Evolutionary conservation across 2,329 filamentous ascomycete species (phyloP), one percentile per base, ranked within the genome.

Genomic region (Fusarium palustre): DNA sequence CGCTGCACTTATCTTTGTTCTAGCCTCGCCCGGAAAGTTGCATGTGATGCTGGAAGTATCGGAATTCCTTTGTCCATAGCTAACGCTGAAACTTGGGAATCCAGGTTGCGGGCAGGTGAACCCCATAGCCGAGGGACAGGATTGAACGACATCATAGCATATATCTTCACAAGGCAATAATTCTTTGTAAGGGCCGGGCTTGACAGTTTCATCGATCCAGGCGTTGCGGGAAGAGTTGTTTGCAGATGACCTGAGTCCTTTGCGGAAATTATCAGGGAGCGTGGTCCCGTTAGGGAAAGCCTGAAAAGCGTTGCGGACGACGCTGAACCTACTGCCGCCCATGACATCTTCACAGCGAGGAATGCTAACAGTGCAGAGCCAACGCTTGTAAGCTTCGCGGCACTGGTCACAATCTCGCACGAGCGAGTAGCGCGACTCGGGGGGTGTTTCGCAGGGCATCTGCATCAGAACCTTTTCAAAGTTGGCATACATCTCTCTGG

Each of bases 341-440:
- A 85, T 87, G 74, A 92, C 96, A 80, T 97, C 95, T 75, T 93
- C 91, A 82, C 96, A 99, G 31, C 94, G 92, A 2, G 96, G 96
- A 66, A 99, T 96, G 18, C 90, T 91, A 30, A 98, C 94, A 25
- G 93, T 92, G 82, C 96, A 99, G 22, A 99, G 89, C 96, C 96
- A 99, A 75, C 90, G 85, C 79, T 97, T 97, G 85, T 99, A 99
- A 11, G 93, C 93, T 1, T 77, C 75, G 18, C 84, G 87, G 80
- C 96, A 99, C 78, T 97, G 87, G 43, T 83, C 79, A 82, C 96
- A 99, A 71, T 80, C 87, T 42, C 90, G 88, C 3, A 89, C 91
- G 16, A 98, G 88, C 2, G 94, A 97, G 81, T 97, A 99, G 68
- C 88, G 87, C 16, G 92, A 88, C 34, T 90, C 90, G 3, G 87